Percentiles rank a stretch among this genome's conserved stretches.
Evolutionary conservation across 495 filamentous ascomycete species (phyloP).

Genomic region (Neurospora tetraspora): DNA sequence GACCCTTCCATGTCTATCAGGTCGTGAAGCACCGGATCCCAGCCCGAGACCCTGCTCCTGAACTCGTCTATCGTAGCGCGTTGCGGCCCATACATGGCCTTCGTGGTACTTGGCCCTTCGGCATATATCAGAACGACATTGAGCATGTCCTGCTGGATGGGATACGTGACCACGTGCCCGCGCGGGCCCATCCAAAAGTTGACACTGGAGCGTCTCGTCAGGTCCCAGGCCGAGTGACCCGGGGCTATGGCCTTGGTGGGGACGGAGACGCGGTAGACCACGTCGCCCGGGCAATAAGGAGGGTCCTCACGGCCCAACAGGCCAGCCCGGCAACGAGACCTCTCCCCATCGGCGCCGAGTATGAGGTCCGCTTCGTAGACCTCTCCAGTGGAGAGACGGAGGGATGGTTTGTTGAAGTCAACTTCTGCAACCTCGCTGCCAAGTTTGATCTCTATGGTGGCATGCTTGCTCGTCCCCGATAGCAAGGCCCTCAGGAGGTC

Average conservation of each 20-base stretch:
- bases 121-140: background rate
- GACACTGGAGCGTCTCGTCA: constrained; percentile 1
- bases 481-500: constrained; percentile 43
- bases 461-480: constrained; percentile 38
- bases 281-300: constrained; percentile 17
- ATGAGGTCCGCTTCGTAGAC: constrained; percentile 37
- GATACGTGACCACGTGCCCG: constrained; percentile 3
- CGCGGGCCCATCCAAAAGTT: constrained; percentile 4
- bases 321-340: constrained; percentile 34
- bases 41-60: background rate
- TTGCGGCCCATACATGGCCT: constrained; percentile 1
- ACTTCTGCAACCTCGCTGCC: constrained; percentile 22
- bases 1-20: background rate
- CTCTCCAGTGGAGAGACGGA: constrained; percentile 16
- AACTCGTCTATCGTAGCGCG: background rate
- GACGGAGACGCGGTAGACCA: constrained; percentile 4
- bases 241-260: background rate
- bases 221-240: constrained; percentile 2
- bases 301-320: constrained; percentile 28
- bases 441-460: constrained; percentile 32
- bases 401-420: constrained; percentile 19
- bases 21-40: constrained; percentile 3
- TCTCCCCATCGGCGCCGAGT: constrained; percentile 47
- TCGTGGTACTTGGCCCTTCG: background rate
- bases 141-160: constrained; percentile 2